Conservation (phyloP, 768 basidiomycete genomes). For the Lactarius hatsudake region DNA sequence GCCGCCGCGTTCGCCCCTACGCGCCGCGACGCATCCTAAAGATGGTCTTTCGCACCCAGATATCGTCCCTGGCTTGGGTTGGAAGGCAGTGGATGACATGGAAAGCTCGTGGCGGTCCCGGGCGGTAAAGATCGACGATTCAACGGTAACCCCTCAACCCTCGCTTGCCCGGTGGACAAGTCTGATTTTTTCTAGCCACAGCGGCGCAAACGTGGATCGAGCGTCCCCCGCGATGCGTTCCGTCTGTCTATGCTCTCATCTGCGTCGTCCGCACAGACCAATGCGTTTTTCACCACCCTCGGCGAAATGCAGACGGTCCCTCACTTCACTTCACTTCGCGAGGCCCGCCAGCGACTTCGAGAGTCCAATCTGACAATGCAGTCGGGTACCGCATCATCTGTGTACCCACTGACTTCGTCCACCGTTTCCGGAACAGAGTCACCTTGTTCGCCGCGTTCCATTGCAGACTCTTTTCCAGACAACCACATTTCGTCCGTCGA, state of each 20-base stretch:
- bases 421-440: slow-evolving; percentile 63
- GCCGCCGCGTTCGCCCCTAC: slow-evolving; percentile 27
- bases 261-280: slow-evolving; percentile 25
- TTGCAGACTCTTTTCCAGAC: slow-evolving; percentile 44
- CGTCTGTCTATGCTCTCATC: slow-evolving; percentile 27
- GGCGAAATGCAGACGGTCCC: slow-evolving; percentile 27
- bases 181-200: slow-evolving; percentile 15
- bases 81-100: slow-evolving; percentile 24
- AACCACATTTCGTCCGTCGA: slow-evolving; percentile 37
- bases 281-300: slow-evolving; percentile 26
- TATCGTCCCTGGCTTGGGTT: slow-evolving; percentile 17
- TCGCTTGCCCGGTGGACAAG: background rate
- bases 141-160: slow-evolving; percentile 18
- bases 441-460: slow-evolving; percentile 58
- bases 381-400: slow-evolving; percentile 69
- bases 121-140: slow-evolving; percentile 22
- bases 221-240: slow-evolving; percentile 29
- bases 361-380: slow-evolving; percentile 58
- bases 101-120: slow-evolving; percentile 25
- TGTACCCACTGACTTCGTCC: slow-evolving; percentile 73
- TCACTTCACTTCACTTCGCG: slow-evolving; percentile 28
- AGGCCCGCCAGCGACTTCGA: slow-evolving; percentile 34
- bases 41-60: slow-evolving; percentile 12
- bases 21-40: slow-evolving; percentile 18
- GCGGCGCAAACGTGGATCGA: slow-evolving; percentile 27